phyloP scores from a whole-genome alignment of 202 grass and related monocot genomes.

The Musa balbisiana region DNA sequence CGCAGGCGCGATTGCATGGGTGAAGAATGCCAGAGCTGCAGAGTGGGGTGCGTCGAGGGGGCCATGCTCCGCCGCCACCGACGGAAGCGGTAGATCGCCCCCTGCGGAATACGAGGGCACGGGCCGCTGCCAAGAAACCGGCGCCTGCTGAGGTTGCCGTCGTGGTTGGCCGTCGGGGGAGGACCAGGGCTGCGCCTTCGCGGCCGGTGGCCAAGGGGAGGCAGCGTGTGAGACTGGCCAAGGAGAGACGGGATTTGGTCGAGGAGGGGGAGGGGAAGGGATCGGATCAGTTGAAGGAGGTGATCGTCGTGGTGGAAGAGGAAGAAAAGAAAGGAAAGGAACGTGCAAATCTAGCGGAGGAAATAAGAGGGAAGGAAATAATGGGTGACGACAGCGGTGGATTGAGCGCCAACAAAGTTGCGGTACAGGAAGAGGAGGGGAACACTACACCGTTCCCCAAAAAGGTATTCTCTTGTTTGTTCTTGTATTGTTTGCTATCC shows the following conservation, averaged over 20 bases:
- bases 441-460: slow-evolving; percentile 61
- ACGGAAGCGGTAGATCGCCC: slow-evolving; percentile 10
- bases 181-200: neutral
- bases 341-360: neutral
- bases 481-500: neutral
- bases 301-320: neutral
- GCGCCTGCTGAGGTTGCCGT: neutral
- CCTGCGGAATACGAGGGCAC: slow-evolving; percentile 9
- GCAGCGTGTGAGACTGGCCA: slow-evolving; percentile 12
- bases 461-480: slow-evolving; percentile 24
- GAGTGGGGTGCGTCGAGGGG: slow-evolving; percentile 24
- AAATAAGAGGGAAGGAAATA: slow-evolving; percentile 5
- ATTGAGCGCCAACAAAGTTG: slow-evolving; percentile 58
- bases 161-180: neutral
- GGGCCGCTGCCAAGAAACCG: slow-evolving; percentile 9
- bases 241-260: neutral
- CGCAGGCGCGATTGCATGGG: slow-evolving; percentile 21
- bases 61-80: slow-evolving; percentile 11
- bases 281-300: slow-evolving; percentile 2
- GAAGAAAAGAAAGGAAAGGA: neutral
- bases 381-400: slow-evolving; percentile 54
- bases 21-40: slow-evolving; percentile 29
- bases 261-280: neutral
- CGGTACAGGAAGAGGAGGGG: slow-evolving; percentile 56
- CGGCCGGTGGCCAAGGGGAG: neutral